Evolutionary conservation across 2,329 filamentous ascomycete species (phyloP).

Genomic region (Tolypocladium album): DNA sequence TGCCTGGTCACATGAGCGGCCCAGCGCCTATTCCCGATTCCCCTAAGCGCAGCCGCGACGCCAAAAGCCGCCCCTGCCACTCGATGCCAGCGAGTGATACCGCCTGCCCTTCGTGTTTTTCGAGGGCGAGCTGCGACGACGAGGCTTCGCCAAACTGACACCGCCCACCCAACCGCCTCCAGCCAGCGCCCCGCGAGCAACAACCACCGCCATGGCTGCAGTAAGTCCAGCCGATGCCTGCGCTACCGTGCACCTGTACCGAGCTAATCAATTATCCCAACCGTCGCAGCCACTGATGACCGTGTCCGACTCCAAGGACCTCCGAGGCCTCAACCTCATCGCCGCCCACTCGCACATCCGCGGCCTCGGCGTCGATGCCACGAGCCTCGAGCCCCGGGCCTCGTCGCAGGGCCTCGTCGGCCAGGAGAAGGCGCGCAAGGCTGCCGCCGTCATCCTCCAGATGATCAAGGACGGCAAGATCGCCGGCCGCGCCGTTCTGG

Average conservation of each 20-base stretch:
- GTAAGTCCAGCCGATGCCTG: conserved; percentile 25
- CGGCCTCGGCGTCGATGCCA: conserved; percentile 84
- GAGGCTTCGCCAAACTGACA: background rate
- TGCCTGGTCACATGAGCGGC: background rate
- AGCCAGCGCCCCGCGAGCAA: conserved; percentile 1
- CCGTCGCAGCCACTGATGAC: conserved; percentile 51
- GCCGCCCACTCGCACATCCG: conserved; percentile 97
- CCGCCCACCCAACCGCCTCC: background rate
- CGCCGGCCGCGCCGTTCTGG: conserved; percentile 85
- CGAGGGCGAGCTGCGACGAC: background rate
- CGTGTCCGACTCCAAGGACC: conserved; percentile 89
- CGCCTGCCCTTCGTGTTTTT: background rate
- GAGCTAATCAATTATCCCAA: background rate
- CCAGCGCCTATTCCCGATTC: background rate
- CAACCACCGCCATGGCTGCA: conserved; percentile 35
- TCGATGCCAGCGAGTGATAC: too few species aligned
- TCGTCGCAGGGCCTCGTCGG: conserved; percentile 90
- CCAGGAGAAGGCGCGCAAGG: conserved; percentile 92
- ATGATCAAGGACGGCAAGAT: conserved; percentile 99
- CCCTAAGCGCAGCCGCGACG: background rate
- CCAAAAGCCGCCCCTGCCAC: background rate
- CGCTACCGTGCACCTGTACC: background rate
- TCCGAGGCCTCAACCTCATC: conserved; percentile 92
- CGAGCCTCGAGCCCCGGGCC: conserved; percentile 76
- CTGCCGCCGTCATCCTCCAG: conserved; percentile 88